Percentiles rank a stretch among this genome's conserved stretches.
phyloP scores from a whole-genome alignment of 345 rosid genomes.

The Euclidium syriacum region DNA sequence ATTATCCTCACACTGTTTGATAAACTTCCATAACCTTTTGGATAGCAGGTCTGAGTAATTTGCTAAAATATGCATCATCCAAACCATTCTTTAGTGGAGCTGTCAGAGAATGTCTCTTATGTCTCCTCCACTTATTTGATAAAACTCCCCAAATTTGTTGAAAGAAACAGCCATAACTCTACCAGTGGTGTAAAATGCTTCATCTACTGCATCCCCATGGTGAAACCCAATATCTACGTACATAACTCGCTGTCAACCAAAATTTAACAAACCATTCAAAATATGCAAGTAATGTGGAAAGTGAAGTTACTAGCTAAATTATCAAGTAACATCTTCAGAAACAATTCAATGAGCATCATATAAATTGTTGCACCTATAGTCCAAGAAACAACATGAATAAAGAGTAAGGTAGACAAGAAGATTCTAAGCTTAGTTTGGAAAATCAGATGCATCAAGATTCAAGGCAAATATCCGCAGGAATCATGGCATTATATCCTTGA shows the following conservation, averaged over 20 bases:
- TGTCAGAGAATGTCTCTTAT: constrained; percentile 75
- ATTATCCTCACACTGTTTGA: constrained; percentile 92
- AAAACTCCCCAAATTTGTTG: constrained; percentile 64
- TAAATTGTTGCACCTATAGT: too few species aligned
- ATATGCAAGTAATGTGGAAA: too few species aligned
- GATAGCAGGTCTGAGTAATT: constrained; percentile 60
- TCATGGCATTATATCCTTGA: constrained; percentile 49
- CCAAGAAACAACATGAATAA: too few species aligned
- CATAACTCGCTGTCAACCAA: constrained; percentile 57
- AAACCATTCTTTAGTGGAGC: constrained; percentile 73
- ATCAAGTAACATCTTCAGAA: neutral
- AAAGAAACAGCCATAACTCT: constrained; percentile 92
- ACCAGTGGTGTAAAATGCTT: constrained; percentile 77
- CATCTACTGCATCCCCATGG: constrained; percentile 88
- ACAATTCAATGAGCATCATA: too few species aligned
- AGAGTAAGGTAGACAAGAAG: too few species aligned
- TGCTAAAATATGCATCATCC: constrained; percentile 59
- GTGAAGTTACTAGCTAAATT: neutral
- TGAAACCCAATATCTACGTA: constrained; percentile 80
- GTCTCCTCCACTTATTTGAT: constrained; percentile 66
- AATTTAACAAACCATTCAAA: constrained; percentile 2
- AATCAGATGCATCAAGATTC: neutral
- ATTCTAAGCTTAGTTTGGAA: too few species aligned
- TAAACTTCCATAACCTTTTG: constrained; percentile 77
- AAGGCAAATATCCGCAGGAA: too few species aligned